Conservation (phyloP, 495 filamentous ascomycete species). For the Aspergillus cristatus region DNA sequence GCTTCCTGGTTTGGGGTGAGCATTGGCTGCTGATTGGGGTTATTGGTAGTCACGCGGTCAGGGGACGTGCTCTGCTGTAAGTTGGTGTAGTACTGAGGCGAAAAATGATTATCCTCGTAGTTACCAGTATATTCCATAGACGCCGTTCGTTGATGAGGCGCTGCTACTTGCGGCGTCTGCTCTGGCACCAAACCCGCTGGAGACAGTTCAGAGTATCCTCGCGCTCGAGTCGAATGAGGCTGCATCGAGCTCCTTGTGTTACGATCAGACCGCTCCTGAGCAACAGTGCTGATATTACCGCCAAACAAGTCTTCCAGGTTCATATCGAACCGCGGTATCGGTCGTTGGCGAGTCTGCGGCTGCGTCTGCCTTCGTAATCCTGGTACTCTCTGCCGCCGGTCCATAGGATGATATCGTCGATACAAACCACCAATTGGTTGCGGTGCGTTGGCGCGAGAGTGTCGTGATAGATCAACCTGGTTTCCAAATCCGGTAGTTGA, state of each 20-base stretch:
- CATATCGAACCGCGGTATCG: constrained; percentile 53
- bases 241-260: constrained; percentile 9
- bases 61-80: constrained; percentile 35
- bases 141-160: constrained; percentile 23
- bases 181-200: constrained; percentile 17
- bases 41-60: constrained; percentile 14
- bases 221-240: constrained; percentile 14
- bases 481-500: constrained; percentile 73
- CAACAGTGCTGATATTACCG: constrained; percentile 14
- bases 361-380: constrained; percentile 14
- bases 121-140: constrained; percentile 32
- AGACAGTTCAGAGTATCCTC: constrained; percentile 19
- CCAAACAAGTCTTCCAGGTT: constrained; percentile 46
- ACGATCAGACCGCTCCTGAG: constrained; percentile 16
- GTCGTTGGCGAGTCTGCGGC: constrained; percentile 24
- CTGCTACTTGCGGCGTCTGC: constrained; percentile 14
- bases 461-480: constrained; percentile 26
- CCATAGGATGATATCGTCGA: constrained; percentile 6
- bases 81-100: constrained; percentile 23
- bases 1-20: constrained; percentile 20
- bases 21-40: constrained; percentile 12
- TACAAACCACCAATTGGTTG: constrained; percentile 9
- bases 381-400: constrained; percentile 14
- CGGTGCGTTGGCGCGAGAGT: constrained; percentile 7
- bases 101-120: constrained; percentile 26